phyloP scores from a whole-genome alignment of 768 basidiomycete species.

The Coprinellus micaceus region DNA sequence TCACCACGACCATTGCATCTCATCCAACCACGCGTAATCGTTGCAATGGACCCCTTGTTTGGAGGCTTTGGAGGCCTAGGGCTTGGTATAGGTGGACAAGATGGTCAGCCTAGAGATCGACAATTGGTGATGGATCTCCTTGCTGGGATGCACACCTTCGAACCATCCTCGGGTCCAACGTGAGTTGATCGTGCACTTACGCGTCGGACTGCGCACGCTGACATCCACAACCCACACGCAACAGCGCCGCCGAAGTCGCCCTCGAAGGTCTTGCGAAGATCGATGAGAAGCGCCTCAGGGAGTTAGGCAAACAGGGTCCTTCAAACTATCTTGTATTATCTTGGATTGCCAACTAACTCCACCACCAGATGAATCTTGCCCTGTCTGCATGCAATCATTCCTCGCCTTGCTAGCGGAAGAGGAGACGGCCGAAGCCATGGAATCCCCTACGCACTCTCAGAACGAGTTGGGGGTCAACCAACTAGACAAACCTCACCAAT shows the following conservation, averaged over 20 bases:
- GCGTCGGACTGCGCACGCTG: too few species aligned
- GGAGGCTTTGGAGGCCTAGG: too few species aligned
- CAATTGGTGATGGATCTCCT: too few species aligned
- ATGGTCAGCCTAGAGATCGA: too few species aligned
- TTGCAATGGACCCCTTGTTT: too few species aligned
- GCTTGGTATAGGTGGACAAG: too few species aligned
- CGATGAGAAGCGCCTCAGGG: constrained; percentile 45
- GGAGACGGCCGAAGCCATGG: constrained; percentile 70
- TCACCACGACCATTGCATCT: too few species aligned
- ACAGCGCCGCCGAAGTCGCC: constrained; percentile 18
- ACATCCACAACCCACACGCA: not conserved
- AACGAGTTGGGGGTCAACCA: constrained; percentile 68
- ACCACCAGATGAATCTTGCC: constrained; percentile 59
- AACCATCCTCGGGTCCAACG: too few species aligned
- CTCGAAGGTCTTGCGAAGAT: constrained; percentile 8
- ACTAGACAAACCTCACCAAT: constrained; percentile 28
- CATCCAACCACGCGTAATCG: too few species aligned
- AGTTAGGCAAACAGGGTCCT: constrained; percentile 17
- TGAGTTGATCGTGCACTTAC: too few species aligned
- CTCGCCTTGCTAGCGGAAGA: constrained; percentile 70
- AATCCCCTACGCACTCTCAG: constrained; percentile 66
- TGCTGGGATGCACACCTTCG: too few species aligned
- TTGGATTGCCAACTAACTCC: not conserved
- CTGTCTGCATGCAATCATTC: constrained; percentile 72
- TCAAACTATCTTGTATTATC: not conserved